Percentiles rank a stretch among this genome's conserved stretches.
These are phyloP conservation scores for Plasmodium gonderi DNA, from an alignment of 169 alveolate species.

Conservation along the genomic window DNA sequence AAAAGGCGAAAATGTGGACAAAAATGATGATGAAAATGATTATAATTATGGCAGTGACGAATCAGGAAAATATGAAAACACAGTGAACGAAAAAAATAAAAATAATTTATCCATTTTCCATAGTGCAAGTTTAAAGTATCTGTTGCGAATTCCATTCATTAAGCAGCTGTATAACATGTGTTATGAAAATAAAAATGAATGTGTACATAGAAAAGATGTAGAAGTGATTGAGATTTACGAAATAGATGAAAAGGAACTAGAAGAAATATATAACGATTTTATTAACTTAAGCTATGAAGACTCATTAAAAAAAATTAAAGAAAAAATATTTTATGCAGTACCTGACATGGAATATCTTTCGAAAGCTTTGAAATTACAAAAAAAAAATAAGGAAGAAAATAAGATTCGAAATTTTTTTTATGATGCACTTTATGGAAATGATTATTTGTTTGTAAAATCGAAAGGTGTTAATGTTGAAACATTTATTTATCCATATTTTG, in stretches of 20 bases:
- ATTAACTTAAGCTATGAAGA: conserved; percentile 17
- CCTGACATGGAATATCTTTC: conserved; percentile 49
- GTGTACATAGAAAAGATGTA: neutral
- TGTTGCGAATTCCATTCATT: conserved; percentile 43
- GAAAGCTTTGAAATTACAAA: conserved; percentile 1
- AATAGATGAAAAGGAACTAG: conserved; percentile 17
- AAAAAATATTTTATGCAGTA: conserved; percentile 44
- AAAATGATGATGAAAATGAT: conserved; percentile 15
- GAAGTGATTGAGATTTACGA: conserved; percentile 38
- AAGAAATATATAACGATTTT: conserved; percentile 11
- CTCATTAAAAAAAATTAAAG: conserved; percentile 18
- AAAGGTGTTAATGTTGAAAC: conserved; percentile 68
- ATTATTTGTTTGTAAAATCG: conserved; percentile 51
- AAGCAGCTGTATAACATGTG: conserved; percentile 19
- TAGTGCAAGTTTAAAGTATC: conserved; percentile 17
- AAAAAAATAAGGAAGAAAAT: conserved; percentile 7
- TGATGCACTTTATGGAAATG: conserved; percentile 49
- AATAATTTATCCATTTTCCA: neutral
- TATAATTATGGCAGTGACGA: neutral
- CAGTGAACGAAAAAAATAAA: neutral
- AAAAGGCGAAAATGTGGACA: neutral
- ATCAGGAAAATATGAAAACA: neutral
- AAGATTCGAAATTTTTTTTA: conserved; percentile 26
- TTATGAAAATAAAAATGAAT: neutral
- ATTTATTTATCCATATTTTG: conserved; percentile 70